Evolutionary conservation across 306 rosid species (phyloP), one percentile per base, ranked within the genome.

Genomic region (Ceratonia siliqua): DNA sequence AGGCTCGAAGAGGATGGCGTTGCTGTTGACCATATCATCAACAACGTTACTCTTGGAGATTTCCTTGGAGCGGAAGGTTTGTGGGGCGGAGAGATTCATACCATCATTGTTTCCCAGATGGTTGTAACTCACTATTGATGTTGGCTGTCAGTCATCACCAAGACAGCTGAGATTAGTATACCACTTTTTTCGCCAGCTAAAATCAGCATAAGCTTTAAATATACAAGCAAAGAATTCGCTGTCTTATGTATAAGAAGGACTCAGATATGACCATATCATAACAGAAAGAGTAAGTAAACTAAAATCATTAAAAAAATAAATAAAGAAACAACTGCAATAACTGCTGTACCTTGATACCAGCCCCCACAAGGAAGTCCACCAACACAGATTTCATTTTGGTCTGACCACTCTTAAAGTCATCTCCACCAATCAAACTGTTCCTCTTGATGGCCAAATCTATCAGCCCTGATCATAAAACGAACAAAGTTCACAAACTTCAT

Each of bases 61-160:
- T 85, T 94, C 99, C 83, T 94, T 94, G 42, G 99, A 94, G 36
- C 99, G 83, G 89, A 94, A 94, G 61, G 97, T 92, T 79, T 94
- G 99, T 36, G 97, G 99, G 5, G 97, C 99, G 1, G 99, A 94
- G 63, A 94, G 96, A 62, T 94, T 94, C 99, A 94, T 92, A 2
- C 99, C 99, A 48, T 94, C 99, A 70, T 94, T 94, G 93, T 94
- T 94, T 70, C 99, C 99, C 48, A 94, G 81, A 83, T 94, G 99
- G 78, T 94, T 94, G 86, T 94, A 94, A 87, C 99, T 94, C 90
- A 90, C 99, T 25, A 94, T 94, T 45, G 99, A 87, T 25, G 99
- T 94, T 79, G 99, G 99, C 97, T 92, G 88, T 73, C 78, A 76
- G 20, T 78, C 15, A 65, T 55, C 64, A 61, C 59, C 75, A 74